Base-by-base conservation (phyloP, 768 basidiomycete genomes). In the Heimioporus sp. region DNA sequence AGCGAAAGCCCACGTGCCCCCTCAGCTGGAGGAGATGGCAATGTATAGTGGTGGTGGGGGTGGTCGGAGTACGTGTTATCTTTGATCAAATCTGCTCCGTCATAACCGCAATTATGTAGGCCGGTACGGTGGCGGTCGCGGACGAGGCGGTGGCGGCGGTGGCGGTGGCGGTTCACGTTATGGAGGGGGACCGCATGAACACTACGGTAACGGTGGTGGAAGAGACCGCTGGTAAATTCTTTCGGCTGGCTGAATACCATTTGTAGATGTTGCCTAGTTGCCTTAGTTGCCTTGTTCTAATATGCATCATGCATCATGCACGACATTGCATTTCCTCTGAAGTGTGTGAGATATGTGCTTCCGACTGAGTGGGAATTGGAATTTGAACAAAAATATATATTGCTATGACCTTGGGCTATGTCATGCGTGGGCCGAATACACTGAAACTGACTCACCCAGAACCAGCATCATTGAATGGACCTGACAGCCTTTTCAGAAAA, bases 1-100 rank as follows among this genome's bases (percentile, higher is more conserved):
- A 69, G 91, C 92, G 19, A 94, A 94, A 65, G 85, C 92, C 13
- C 74, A 76, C 43, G 79, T 98, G 34, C 92, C 95, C 21, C 82
- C 92, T 51, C 91, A 96, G 62, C 77, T 99, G 0, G 88, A 95
- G 69, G 90, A 97, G 73, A 96, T 97, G 94, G 80, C 80, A 1
- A 85, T 85, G 77, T 94, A 84, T 68, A 83, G 90, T 44, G 87
- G 90, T 44, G 87, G 90, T 39, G 87, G 92, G 20, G 87, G 84
- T 46, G 82, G 86, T 54, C 77, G 88, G 69, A 80, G 86, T 87
- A 57, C 43, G 82, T 72, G 11, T 2, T 38, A 5, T 48, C 24
- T 28, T 7, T 17, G 17, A 28, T 46, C 15, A 1, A 8, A n/a
- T 20, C 11, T 1, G 19, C 40, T 13, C 5, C 21, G 28, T 10